Evolutionary conservation across 2,329 filamentous ascomycete genomes (phyloP), one percentile per base, ranked within the genome.

Genomic region (Capronia americana): DNA sequence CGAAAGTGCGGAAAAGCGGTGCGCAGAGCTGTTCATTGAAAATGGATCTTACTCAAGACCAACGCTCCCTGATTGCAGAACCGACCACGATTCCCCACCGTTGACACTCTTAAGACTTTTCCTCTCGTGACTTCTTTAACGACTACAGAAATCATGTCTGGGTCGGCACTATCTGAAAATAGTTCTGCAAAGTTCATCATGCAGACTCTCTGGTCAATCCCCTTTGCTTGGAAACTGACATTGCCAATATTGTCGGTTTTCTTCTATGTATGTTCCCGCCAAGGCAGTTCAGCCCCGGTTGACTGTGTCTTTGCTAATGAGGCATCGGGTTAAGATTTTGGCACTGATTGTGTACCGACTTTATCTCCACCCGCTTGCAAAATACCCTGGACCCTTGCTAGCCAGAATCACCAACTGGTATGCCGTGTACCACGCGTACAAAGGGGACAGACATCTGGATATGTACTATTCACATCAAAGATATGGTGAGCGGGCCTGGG

Each of bases 321-420:
- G 28, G 54, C 53, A 23, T 38, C 14, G 28, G 20, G 46, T 24
- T 5, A 56, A 61, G 57, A 44, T 38, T 34, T 20, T 61, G 1
- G 24, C 44, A 41, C 30, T 68, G 20, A 41, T 55, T 20, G 46
- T 69, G 20, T 70, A 72, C 46, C 64, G 69, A 41, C 41, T 71
- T 12, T 66, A 54, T 20, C 50, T 71, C 20, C 88, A 90, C 73
- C 88, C 88, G 2, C 78, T 90, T 11, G 84, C 87, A 20, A 87
- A 85, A 65, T 89, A 89, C 70, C 89, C 88, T 1, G 88, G 88
- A 1, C 89, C 88, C 0, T 78, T 88, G 57, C 74, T 89, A 10
- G 55, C 50, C 41, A 66, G 55, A 50, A 65, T 68, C 55, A 65
- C 56, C 23, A 44, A 54, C 32, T 70, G 59, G 64, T 61, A 65